Base-by-base conservation (phyloP, 2,329 filamentous ascomycete genomes). In the Aureobasidium sp. region DNA sequence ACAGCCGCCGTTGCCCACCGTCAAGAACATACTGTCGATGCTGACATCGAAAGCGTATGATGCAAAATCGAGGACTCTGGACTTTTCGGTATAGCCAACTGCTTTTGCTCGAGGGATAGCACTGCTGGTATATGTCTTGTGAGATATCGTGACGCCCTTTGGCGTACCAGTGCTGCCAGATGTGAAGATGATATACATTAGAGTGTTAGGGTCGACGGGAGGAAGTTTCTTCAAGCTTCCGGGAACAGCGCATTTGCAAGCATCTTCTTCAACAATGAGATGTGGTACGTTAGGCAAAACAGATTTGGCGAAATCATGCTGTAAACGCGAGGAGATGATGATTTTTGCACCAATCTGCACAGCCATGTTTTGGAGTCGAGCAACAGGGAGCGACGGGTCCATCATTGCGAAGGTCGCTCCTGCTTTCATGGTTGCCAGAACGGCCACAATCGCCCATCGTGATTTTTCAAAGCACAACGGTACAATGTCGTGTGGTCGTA, bases 81-180 rank as follows among this genome's bases (percentile, higher is more conserved):
- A 59, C 17, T 61, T 62, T 9, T 46, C 41, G 5, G 43, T 62
- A 15, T 53, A 62, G 32, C 59, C 59, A 8, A 62, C 44, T n/a
- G 62, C 62, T 53, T 60, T 52, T 15, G 44, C 53, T 1, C 75
- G 74, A 4, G 76, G 74, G 26, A 87, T 80, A 0, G 77, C 79
- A 4, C 77, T 79, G 2, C 76, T 73, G 7, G 86, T 73, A 56
- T 85, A 85, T 0, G 82, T 84, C 26, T 84, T 84, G 29, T 70
- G 66, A 2, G 66, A 64, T 26, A 62, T 43, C 39, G 50, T 65
- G 26, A 69, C 67, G 1, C 68, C 68, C 46, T 70, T 71, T 5
- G 70, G 67, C 10, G 66, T 66, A 9, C 68, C 67, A 7, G 66
- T 69, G 24, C 66, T 68, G n/a, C 70, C 68, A 24, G 67, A 68